Conservation (phyloP, 768 basidiomycete species). For the Vararia minispora region DNA sequence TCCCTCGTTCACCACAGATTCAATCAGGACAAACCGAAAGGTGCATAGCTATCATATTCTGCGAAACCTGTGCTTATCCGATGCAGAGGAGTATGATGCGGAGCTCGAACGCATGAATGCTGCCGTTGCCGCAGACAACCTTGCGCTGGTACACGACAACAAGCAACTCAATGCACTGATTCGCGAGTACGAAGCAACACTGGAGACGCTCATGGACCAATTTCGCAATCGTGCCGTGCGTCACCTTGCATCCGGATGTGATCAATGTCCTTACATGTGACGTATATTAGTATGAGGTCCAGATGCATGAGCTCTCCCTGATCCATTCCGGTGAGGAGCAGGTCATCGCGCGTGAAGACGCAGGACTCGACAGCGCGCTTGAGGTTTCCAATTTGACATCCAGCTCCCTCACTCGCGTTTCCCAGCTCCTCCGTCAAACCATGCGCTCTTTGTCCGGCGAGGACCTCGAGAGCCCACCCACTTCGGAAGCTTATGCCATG, state of each 20-base stretch:
- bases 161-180: constrained; percentile 86
- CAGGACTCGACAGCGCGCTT: constrained; percentile 46
- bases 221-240: constrained; percentile 88
- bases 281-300: constrained; percentile 69
- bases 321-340: constrained; percentile 87
- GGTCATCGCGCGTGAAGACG: constrained; percentile 66
- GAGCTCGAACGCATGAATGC: constrained; percentile 87
- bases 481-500: not conserved
- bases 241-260: constrained; percentile 14
- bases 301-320: constrained; percentile 82
- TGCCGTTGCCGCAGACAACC: constrained; percentile 73
- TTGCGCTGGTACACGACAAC: constrained; percentile 82
- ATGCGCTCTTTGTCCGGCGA: constrained; percentile 66
- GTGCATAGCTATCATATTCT: constrained; percentile 26
- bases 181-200: constrained; percentile 93
- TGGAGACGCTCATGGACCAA: constrained; percentile 87
- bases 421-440: constrained; percentile 55
- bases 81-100: constrained; percentile 75
- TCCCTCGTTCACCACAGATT: constrained; percentile 35
- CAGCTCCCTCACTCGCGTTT: constrained; percentile 57
- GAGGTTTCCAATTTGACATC: constrained; percentile 55
- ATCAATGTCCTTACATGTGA: not conserved
- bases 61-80: constrained; percentile 3
- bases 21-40: constrained; percentile 82
- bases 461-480: constrained; percentile 21